phyloP scores from a whole-genome alignment of 2,329 filamentous ascomycete genomes.

The Mycocentrospora acerina region DNA sequence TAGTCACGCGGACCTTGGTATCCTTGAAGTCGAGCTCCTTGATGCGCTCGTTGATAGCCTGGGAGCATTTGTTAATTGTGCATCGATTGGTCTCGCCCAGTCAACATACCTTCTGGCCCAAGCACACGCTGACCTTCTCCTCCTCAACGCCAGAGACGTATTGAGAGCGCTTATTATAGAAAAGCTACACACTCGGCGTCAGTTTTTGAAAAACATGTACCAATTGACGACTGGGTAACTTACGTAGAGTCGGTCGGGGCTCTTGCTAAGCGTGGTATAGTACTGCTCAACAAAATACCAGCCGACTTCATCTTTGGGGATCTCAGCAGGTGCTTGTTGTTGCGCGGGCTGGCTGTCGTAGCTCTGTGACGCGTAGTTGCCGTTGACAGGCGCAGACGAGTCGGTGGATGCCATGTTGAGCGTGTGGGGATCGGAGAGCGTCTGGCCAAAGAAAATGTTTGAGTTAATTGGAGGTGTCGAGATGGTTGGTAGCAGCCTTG shows the following conservation, averaged over 20 bases:
- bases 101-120: conserved; percentile 77
- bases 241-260: conserved; percentile 84
- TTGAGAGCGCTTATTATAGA: conserved; percentile 95
- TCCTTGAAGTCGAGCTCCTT: conserved; percentile 91
- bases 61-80: conserved; percentile 3
- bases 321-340: conserved; percentile 43
- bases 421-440: conserved; percentile 9
- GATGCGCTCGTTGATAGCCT: conserved; percentile 95
- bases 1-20: conserved; percentile 96
- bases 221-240: conserved; percentile 16
- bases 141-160: conserved; percentile 92
- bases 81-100: neutral
- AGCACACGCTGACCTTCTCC: conserved; percentile 80
- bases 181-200: conserved; percentile 57
- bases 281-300: conserved; percentile 99
- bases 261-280: conserved; percentile 96
- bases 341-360: conserved; percentile 41
- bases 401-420: conserved; percentile 39
- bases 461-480: too few relatives aligned
- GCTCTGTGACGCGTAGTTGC: conserved; percentile 48
- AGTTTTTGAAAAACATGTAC: conserved; percentile 11
- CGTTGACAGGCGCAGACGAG: conserved; percentile 47
- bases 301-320: conserved; percentile 88
- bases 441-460: too few relatives aligned
- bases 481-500: too few relatives aligned